Percentiles rank a stretch among this genome's conserved stretches.
Evolutionary conservation across 2,329 filamentous ascomycete species (phyloP).

Genomic region (Monilinia aucupariae): DNA sequence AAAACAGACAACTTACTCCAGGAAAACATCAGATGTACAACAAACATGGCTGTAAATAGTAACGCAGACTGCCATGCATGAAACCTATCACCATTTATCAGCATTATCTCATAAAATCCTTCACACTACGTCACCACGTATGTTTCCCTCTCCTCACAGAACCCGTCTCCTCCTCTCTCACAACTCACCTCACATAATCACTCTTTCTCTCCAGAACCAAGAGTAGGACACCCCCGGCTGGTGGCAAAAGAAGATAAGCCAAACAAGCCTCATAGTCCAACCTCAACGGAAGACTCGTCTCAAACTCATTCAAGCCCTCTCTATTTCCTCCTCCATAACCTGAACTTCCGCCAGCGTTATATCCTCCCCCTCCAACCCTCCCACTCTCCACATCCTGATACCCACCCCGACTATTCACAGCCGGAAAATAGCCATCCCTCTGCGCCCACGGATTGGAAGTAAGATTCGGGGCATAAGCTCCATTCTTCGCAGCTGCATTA

Average conservation of each 20-base stretch:
- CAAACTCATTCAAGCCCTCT: slow-evolving; percentile 71
- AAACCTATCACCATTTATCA: slow-evolving; percentile 52
- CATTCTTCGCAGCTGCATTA: slow-evolving; percentile 24
- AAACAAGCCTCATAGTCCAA: slow-evolving; percentile 87
- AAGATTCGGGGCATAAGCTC: slow-evolving; percentile 19
- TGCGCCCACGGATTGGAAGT: slow-evolving; percentile 19
- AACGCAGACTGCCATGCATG: slow-evolving; percentile 94
- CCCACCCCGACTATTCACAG: slow-evolving; percentile 8
- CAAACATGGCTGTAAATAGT: slow-evolving; percentile 67
- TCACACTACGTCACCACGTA: no score
- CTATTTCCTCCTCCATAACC: neutral
- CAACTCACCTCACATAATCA: slow-evolving; percentile 73
- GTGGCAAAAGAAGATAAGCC: slow-evolving; percentile 81
- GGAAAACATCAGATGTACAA: slow-evolving; percentile 78
- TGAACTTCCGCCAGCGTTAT: neutral
- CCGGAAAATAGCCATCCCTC: slow-evolving; percentile 19
- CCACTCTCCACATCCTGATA: slow-evolving; percentile 12
- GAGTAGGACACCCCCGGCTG: slow-evolving; percentile 77
- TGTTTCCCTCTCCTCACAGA: neutral
- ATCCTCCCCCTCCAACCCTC: slow-evolving; percentile 3
- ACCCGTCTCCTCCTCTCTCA: neutral
- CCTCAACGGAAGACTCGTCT: slow-evolving; percentile 80
- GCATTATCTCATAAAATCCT: neutral
- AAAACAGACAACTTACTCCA: slow-evolving; percentile 53
- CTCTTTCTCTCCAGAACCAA: slow-evolving; percentile 88